These are phyloP conservation scores for Neoboletus brunneissimus DNA, from an alignment of 768 basidiomycete genomes.

Conservation along the genomic window DNA sequence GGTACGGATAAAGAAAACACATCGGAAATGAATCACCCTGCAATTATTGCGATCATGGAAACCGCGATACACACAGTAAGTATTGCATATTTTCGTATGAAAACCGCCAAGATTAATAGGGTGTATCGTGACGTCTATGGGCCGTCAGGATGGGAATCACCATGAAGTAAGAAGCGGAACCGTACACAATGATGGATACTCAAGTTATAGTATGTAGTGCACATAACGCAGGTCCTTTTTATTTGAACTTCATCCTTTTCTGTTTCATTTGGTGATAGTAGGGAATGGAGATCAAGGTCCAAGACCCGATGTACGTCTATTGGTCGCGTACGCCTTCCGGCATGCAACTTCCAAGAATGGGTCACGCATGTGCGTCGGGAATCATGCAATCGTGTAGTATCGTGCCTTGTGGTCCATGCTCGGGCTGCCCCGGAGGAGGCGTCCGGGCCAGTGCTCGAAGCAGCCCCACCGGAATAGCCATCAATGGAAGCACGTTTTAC, in stretches of 20 bases:
- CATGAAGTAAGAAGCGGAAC: not conserved
- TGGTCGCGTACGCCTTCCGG: too few species aligned
- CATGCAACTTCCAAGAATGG: not conserved
- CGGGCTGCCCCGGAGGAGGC: not conserved
- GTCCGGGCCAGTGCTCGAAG: too few species aligned
- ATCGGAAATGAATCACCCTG: not conserved
- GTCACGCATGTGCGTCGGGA: not conserved
- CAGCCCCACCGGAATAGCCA: not conserved
- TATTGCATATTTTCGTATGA: not conserved
- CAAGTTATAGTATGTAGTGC: not conserved
- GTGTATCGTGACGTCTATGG: too few species aligned
- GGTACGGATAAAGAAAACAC: not conserved
- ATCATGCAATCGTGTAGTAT: not conserved
- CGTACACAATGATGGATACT: not conserved
- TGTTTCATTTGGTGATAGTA: too few species aligned
- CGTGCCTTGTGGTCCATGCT: not conserved
- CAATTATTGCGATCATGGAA: not conserved
- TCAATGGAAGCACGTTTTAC: too few species aligned
- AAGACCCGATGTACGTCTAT: not conserved
- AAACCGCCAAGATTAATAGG: not conserved
- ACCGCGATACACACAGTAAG: not conserved
- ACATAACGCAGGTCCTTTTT: too few species aligned
- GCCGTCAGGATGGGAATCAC: too few species aligned
- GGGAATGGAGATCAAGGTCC: too few species aligned
- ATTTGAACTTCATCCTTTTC: not conserved